Evolutionary conservation across 2,329 filamentous ascomycete genomes (phyloP), one percentile per base, ranked within the genome.

Genomic region (Sordariomycetes sp.): DNA sequence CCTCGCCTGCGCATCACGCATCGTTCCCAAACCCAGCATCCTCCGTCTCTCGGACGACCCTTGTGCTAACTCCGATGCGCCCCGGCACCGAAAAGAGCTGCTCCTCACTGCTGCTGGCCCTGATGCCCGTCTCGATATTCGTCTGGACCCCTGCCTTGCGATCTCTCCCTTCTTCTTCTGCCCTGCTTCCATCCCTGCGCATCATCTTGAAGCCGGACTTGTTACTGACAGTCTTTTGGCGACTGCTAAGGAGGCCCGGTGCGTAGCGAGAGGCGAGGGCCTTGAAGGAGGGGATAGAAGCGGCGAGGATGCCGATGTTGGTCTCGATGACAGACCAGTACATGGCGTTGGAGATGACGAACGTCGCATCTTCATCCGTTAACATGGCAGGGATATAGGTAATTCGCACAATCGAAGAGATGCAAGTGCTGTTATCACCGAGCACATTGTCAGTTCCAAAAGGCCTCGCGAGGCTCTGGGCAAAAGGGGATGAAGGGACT

Each of bases 361-460:
- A 71, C 17, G 68, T 70, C 7, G 65, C 59, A 59, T 71, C 68
- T 12, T 57, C 51, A 22, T 67, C 68, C 20, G 62, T 65, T 48
- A 75, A 68, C 68, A 75, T 74, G 39, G 64, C 57, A 3, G 72
- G 73, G 58, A 76, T 70, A 45, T 69, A 74, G 25, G 71, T 74
- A 56, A 76, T 73, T 57, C 74, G 70, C 50, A 76, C 69, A 57
- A 76, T 74, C 7, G 72, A 74, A 13, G 73, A 74, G 42, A 75
- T 62, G 58, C 73, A 76, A 50, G 73, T 72, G 60, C 73, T 74
- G 52, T 32, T 20, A n/a, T 8, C 8, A 6, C 6, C 1, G 32
- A 1, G 28, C 3, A 13, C 17, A 3, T 7, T 34, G 35, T 54
- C 35, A 54, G 52, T 20, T 22, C n/a, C 42, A 13, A 7, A 8